phyloP scores from a whole-genome alignment of 2,329 filamentous ascomycete genomes.

The Mollisiaceae sp. region DNA sequence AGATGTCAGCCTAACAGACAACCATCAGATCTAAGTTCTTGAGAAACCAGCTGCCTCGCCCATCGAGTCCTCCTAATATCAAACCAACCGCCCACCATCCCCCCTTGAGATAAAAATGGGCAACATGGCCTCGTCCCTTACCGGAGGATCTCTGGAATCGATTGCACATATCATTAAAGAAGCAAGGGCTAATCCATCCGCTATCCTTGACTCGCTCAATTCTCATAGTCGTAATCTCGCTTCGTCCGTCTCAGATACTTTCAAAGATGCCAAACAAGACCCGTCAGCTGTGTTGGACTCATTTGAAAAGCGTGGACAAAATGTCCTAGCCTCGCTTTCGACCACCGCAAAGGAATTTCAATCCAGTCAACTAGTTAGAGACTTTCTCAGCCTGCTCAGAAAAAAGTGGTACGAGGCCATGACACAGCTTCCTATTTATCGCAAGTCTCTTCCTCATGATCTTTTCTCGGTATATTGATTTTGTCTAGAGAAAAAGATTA shows the following conservation, averaged over 20 bases:
- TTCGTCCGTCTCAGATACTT: not conserved
- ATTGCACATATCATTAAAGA: conserved; percentile 7
- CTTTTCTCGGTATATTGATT: conserved; percentile 8
- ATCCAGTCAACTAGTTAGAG: not conserved
- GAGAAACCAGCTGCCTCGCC: too few relatives aligned
- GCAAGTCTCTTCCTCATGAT: conserved; percentile 6
- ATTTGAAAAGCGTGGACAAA: not conserved
- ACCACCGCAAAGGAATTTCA: not conserved
- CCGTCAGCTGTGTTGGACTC: not conserved
- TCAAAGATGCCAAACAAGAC: not conserved
- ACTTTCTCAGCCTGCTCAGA: not conserved
- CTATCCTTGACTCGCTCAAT: not conserved
- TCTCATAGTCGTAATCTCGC: conserved; percentile 4
- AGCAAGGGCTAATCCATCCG: conserved; percentile 3
- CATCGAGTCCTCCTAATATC: too few relatives aligned
- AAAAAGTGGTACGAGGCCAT: conserved; percentile 1
- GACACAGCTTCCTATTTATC: conserved; percentile 6
- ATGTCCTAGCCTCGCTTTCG: not conserved
- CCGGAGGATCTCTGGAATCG: conserved; percentile 2
- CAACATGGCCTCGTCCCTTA: conserved; percentile 8
- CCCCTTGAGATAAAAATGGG: conserved; percentile 10
- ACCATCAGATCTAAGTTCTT: too few relatives aligned
- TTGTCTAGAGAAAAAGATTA: conserved; percentile 1
- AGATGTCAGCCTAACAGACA: too few relatives aligned
- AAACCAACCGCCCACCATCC: too few relatives aligned